These are phyloP conservation scores for Penicillium steckii DNA, from an alignment of 495 filamentous ascomycete genomes.

Conservation along the genomic window DNA sequence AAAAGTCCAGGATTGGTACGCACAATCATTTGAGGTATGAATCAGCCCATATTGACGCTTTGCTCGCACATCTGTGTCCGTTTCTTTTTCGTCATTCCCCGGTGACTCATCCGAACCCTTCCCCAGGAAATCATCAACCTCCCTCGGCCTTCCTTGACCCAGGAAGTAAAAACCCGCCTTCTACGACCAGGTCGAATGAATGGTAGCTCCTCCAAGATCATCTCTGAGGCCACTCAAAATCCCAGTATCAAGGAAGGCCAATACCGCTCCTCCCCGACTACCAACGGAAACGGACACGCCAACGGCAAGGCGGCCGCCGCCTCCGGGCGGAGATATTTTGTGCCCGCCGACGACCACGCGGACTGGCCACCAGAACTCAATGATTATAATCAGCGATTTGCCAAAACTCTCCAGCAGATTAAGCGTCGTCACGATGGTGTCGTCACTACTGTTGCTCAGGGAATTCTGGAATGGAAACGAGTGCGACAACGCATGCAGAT, in stretches of 20 bases:
- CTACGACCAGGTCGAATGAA: slow-evolving; percentile 66
- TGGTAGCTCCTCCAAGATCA: slow-evolving; percentile 59
- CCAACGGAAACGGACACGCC: slow-evolving; percentile 46
- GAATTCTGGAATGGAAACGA: slow-evolving; percentile 96
- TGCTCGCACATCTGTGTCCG: neutral
- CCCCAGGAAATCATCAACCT: slow-evolving; percentile 84
- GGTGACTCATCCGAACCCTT: slow-evolving; percentile 8
- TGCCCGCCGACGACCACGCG: slow-evolving; percentile 79
- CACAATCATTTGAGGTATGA: slow-evolving; percentile 95
- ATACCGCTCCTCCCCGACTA: slow-evolving; percentile 70
- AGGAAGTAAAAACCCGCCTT: slow-evolving; percentile 76
- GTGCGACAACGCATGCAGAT: slow-evolving; percentile 97
- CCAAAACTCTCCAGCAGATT: slow-evolving; percentile 81
- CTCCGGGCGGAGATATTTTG: slow-evolving; percentile 75
- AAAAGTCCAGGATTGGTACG: slow-evolving; percentile 96
- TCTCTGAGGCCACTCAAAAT: slow-evolving; percentile 82
- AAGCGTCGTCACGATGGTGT: slow-evolving; percentile 96
- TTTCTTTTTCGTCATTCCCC: neutral
- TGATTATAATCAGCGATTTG: slow-evolving; percentile 89
- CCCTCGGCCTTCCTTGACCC: slow-evolving; percentile 69
- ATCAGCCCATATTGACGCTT: neutral
- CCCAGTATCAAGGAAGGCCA: slow-evolving; percentile 86
- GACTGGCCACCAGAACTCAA: slow-evolving; percentile 95
- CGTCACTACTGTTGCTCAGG: slow-evolving; percentile 91
- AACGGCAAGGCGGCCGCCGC: slow-evolving; percentile 35